Evolutionary conservation across 2,329 filamentous ascomycete genomes (phyloP), one percentile per base, ranked within the genome.

Genomic region (Pseudocercospora cruenta): DNA sequence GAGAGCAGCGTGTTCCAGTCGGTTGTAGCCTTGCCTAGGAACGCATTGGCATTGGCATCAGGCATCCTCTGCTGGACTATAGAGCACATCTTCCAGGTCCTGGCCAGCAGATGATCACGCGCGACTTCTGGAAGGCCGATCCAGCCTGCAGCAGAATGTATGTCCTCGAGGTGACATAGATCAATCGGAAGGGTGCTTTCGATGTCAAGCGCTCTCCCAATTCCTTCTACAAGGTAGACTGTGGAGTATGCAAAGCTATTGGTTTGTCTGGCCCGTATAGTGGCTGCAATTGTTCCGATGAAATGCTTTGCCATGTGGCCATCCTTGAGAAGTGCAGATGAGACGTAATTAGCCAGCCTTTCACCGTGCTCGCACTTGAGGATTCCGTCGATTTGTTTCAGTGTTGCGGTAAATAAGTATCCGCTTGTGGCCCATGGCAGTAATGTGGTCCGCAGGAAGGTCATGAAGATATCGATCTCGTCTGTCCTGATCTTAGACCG

Each of bases 351-450:
- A 9, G 77, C 74, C 4, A 84, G 70, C 8, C 71, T 72, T 4
- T 77, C 73, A 16, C 82, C 82, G 67, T 84, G 82, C 10, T 71
- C 69, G 61, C 81, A 83, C 5, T 59, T 60, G 8, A 79, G 74
- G 1, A 26, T 55, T 0, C 71, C 64, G 22, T 77, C 75, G 14
- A 72, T 73, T 1, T 75, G 74, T 9, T 71, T 71, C 9, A 83
- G 68, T 3, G 75, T 78, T 0, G 78, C 74, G 0, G 80, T 82
- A 71, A 82, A 84, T 0, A 82, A 72, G 12, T 72, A 75, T 3
- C 83, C 83, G 67, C 80, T 78, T 4, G 79, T 81, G 1, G 78
- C 81, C 82, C 83, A 85, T 1, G 81, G 82, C 3, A 85, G 74
- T 58, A 84, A 80, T 0, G 78, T 77, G 14, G 76, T 62, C 3